phyloP scores from a whole-genome alignment of 2,329 filamentous ascomycete species.

The Colletotrichum phormii region DNA sequence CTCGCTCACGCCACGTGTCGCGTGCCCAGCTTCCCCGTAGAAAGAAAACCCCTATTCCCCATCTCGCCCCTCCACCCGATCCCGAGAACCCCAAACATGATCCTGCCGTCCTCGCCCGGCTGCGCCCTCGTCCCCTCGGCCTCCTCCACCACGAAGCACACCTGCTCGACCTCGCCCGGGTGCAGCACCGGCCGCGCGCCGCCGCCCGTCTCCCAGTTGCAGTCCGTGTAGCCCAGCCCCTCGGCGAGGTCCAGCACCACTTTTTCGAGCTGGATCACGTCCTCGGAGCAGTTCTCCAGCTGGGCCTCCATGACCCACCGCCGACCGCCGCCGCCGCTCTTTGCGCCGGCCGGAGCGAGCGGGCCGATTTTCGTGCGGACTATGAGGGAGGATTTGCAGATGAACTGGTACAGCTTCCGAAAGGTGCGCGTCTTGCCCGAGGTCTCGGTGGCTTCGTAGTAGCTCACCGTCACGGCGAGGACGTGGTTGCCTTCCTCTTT shows the following conservation, averaged over 20 bases:
- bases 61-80: slow-evolving; percentile 92
- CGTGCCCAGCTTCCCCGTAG: slow-evolving; percentile 82
- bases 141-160: slow-evolving; percentile 71
- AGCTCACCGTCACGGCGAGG: slow-evolving; percentile 91
- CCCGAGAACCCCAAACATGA: slow-evolving; percentile 82
- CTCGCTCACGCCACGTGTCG: slow-evolving; percentile 46
- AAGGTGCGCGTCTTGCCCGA: slow-evolving; percentile 84
- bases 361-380: slow-evolving; percentile 90
- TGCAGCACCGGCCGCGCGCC: slow-evolving; percentile 66
- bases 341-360: slow-evolving; percentile 52
- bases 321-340: slow-evolving; percentile 45
- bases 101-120: slow-evolving; percentile 67
- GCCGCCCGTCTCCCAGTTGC: slow-evolving; percentile 65
- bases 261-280: slow-evolving; percentile 80
- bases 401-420: slow-evolving; percentile 95
- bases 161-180: slow-evolving; percentile 73
- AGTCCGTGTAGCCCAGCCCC: slow-evolving; percentile 63
- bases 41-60: slow-evolving; percentile 89
- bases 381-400: slow-evolving; percentile 88
- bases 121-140: slow-evolving; percentile 53
- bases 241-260: slow-evolving; percentile 66
- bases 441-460: slow-evolving; percentile 85
- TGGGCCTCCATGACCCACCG: slow-evolving; percentile 90
- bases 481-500: slow-evolving; percentile 96
- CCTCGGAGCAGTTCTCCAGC: slow-evolving; percentile 93